Evolutionary conservation across 768 basidiomycete species (phyloP), one percentile per base, ranked within the genome.

Genomic region (Kwoniella heveanensis): DNA sequence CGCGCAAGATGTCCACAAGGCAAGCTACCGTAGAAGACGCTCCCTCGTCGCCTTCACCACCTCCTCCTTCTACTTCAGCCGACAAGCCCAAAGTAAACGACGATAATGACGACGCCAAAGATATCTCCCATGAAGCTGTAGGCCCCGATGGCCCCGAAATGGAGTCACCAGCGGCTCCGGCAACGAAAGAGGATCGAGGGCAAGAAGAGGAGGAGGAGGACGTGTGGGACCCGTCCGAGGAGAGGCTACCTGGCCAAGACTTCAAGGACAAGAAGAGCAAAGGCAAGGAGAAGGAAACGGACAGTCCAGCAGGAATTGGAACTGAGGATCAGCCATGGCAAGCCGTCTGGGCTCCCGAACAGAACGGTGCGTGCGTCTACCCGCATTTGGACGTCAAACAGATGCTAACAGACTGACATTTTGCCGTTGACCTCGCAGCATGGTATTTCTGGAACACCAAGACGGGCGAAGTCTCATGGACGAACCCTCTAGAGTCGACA

Each of bases 391-490:
- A n/a, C n/a, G n/a, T n/a, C n/a, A n/a, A n/a, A n/a, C n/a, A n/a
- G n/a, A n/a, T n/a, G 9, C 44, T 13, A 25, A 44, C 12, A n/a
- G 3, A 44, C 51, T 25, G 21, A 24, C 24, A 24, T n/a, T n/a
- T 51, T 19, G 15, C 8, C 24, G 36, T 17, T n/a, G n/a, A 36
- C 27, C 12, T 68, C 2, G 13, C 49, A 79, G 78, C 78, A 1
- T 79, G 76, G 67, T 79, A 79, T 62, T 79, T 79, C 59, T 79
- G 78, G 78, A 79, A 79, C 57, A 62, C 73, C 15, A 55, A 57
- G 10, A 74, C 75, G 19, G 70, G 72, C 57, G 75, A 73, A 58
- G 74, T 76, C 10, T 76, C 77, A 64, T 79, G 78, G 78, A 74
- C 70, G 49, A 79, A 79, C 54, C 78, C 78, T 17, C 65, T 79